Base-by-base conservation (phyloP, 2,329 filamentous ascomycete genomes). In the Didymellaceae sp. region DNA sequence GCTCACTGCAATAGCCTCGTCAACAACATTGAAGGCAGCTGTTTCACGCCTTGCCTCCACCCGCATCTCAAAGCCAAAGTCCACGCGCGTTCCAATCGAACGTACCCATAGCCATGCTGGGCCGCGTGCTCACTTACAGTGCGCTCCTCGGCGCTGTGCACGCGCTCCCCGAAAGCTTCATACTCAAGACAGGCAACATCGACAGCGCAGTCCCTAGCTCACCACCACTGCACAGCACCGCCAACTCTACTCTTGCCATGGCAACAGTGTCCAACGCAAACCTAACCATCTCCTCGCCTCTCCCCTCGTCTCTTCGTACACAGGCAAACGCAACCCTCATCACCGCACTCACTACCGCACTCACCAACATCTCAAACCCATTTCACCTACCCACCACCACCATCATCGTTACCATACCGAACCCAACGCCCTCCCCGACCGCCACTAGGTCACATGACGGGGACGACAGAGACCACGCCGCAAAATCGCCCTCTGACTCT, bases 171-270 rank as follows among this genome's bases (percentile, higher is more conserved):
- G 22, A 48, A 22, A 40, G 26, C 34, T 53, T 44, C 33, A 14
- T 33, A 9, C 49, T 46, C 9, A 43, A 47, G 10, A 28, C 38
- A 26, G 42, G 31, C 32, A 38, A 17, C 22, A n/a, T 43, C n/a
- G 43, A 47, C 6, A 17, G 14, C 14, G 31, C 30, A 1, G 20
- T 14, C 4, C 11, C n/a, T 16, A 22, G 9, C 8, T 8, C 10
- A 11, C 18, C 14, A 42, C 25, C 28, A 5, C 34, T 13, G 1
- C 22, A 2, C 8, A 30, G 26, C 7, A 25, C 24, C 1, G 31
- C 24, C 10, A 31, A n/a, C 9, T n/a, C 24, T 6, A 30, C 35
- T 24, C 31, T 31, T 30, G 20, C 9, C 17, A 25, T 24, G 11
- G 7, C 13, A 7, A 40, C 30, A 20, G n/a, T 14, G 16, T 5